Conservation (phyloP, 148 eudicot species). For the Fagopyrum tataricum region DNA sequence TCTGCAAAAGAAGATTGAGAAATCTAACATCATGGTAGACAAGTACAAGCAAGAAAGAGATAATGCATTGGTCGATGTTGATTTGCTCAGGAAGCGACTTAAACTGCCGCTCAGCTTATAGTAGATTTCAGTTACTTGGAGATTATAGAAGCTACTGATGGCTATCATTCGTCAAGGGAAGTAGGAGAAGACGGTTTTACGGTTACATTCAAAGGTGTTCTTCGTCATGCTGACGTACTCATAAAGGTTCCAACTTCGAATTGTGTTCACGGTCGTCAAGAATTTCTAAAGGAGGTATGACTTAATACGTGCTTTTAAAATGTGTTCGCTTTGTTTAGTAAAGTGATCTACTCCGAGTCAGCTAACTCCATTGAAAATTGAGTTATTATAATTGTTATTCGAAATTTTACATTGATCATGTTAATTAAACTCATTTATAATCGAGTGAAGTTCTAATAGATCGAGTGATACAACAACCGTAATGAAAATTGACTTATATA, state of each 20-base stretch:
- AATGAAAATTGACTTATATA: too few relatives aligned
- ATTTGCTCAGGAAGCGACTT: slow-evolving; percentile 32
- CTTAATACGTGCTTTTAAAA: too few relatives aligned
- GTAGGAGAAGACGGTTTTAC: slow-evolving; percentile 88
- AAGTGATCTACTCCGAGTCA: too few relatives aligned
- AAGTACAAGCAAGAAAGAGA: slow-evolving; percentile 69
- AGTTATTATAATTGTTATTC: too few relatives aligned
- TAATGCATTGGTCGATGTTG: slow-evolving; percentile 45
- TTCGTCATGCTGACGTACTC: slow-evolving; percentile 73
- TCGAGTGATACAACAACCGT: too few relatives aligned
- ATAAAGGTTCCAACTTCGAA: slow-evolving; percentile 51
- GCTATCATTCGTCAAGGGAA: slow-evolving; percentile 49
- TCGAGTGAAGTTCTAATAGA: too few relatives aligned
- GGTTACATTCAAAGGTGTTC: slow-evolving; percentile 48
- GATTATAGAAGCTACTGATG: slow-evolving; percentile 54
- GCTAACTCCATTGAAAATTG: too few relatives aligned
- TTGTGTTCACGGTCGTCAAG: slow-evolving; percentile 58
- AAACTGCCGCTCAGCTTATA: too few relatives aligned
- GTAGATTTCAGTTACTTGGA: slow-evolving; percentile 63
- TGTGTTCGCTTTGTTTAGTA: too few relatives aligned
- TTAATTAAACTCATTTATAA: too few relatives aligned
- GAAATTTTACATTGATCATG: too few relatives aligned
- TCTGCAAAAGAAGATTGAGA: slow-evolving; percentile 44
- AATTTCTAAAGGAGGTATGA: slow-evolving; percentile 83
- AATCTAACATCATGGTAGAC: slow-evolving; percentile 35